A percentile compares a stretch with the other conserved stretches of the same genome.
Conservation (phyloP, 805 yeast genomes). For the Sugiyamaella floridensis region DNA sequence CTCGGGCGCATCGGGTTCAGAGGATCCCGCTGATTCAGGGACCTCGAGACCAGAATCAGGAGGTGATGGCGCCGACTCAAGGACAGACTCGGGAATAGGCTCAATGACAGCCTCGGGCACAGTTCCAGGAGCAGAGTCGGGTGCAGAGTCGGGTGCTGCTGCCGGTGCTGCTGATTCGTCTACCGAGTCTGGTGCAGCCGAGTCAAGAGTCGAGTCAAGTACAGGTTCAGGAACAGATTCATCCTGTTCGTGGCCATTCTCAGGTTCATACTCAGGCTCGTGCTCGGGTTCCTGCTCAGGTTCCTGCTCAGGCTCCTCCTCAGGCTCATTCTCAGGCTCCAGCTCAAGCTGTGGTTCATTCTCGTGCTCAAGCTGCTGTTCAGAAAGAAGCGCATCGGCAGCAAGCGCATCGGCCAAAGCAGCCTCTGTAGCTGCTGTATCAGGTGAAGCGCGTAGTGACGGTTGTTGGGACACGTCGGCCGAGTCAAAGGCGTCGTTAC, state of each 20-base stretch:
- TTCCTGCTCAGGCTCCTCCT: too few relatives aligned
- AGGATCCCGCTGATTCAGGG: too few relatives aligned
- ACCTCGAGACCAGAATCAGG: background rate
- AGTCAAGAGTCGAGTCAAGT: background rate
- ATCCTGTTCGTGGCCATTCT: too few relatives aligned
- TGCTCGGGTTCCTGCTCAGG: too few relatives aligned
- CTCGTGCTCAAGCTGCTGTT: too few relatives aligned
- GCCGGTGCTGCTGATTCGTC: background rate
- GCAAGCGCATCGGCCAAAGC: too few relatives aligned
- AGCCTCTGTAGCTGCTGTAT: too few relatives aligned
- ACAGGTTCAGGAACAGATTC: background rate
- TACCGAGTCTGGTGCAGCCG: background rate
- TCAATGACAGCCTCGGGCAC: background rate
- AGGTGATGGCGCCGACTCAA: background rate
- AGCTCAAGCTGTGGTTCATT: too few relatives aligned
- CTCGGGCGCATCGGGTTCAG: background rate
- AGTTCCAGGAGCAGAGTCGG: background rate
- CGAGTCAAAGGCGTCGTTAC: background rate
- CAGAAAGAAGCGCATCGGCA: too few relatives aligned
- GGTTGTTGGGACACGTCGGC: background rate
- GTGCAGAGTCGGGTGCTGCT: background rate
- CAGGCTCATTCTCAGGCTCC: too few relatives aligned
- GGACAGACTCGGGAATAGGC: background rate
- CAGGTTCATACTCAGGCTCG: too few relatives aligned
- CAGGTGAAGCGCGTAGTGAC: too few relatives aligned